Base-by-base conservation (phyloP, 192 early-diverging fungal species). In the Coemansia sp. region DNA sequence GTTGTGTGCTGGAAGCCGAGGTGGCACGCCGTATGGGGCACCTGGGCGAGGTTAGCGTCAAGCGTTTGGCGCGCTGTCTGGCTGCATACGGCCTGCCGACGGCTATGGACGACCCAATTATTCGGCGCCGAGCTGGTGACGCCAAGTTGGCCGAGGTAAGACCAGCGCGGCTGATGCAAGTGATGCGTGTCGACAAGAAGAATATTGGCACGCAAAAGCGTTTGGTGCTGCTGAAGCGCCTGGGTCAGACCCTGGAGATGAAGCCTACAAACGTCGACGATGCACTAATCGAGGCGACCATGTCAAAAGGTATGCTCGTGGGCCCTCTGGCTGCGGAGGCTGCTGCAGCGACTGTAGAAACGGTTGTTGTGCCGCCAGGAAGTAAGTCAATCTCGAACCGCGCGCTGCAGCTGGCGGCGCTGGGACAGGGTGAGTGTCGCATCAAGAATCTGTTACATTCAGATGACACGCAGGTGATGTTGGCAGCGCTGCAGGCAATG, bases 301-400 rank as follows among this genome's bases (percentile, higher is more conserved):
- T 97, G n/a, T 89, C 91, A 0, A 90, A 88, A 11, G 88, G 90
- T 5, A 84, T 91, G 22, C 74, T 83, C 22, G 88, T 97, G 21
- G 70, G 79, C 7, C 87, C 91, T n/a, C 80, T 87, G 5, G 66
- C 76, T 14, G 82, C 74, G 54, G 46, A 71, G 36, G 22, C 63
- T 2, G 51, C n/a, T 10, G 54, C 53, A 14, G 20, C 24, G 4
- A 55, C 17, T 5, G 61, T 66, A 0, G 59, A 70, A 20, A 65
- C 75, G 19, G 67, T 82, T 1, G 84, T 94, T 11, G 73, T 80
- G 23, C 78, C 95, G 23, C 95, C 95, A 5, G 95, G 95, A 4
- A 95, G 94, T 61, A 99, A 99, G 82, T 97, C 95, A 36, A 94
- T 99, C 55, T 97, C 95, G 19, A 98, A 99, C 86, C 89, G 97